Percentiles rank a stretch among this genome's conserved stretches.
These are phyloP conservation scores for Sclerotinia borealis DNA, from an alignment of 2,329 filamentous ascomycete genomes.

Conservation along the genomic window DNA sequence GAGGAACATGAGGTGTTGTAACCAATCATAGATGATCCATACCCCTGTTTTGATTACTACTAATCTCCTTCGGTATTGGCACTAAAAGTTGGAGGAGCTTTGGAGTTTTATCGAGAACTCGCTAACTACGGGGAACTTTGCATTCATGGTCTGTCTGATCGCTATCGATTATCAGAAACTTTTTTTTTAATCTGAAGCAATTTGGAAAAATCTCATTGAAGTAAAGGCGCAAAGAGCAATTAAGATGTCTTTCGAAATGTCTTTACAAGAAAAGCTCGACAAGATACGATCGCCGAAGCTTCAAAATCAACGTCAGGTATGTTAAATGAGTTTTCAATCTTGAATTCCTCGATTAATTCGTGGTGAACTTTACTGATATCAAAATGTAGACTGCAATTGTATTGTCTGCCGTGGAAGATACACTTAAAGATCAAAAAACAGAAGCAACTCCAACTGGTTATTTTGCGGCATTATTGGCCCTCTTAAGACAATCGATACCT, in stretches of 20 bases:
- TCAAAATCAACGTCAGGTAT: conserved; percentile 87
- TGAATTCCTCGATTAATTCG: conserved; percentile 14
- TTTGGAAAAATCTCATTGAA: conserved; percentile 14
- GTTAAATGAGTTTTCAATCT: conserved; percentile 18
- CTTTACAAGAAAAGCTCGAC: conserved; percentile 85
- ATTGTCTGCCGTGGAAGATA: conserved; percentile 86
- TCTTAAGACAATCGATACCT: conserved; percentile 72
- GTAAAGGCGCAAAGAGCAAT: conserved; percentile 27
- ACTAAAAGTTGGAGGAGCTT: background rate
- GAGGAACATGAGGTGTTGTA: background rate
- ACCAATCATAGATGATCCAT: background rate
- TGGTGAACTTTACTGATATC: conserved; percentile 12
- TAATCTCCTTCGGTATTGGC: background rate
- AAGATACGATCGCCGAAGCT: conserved; percentile 97
- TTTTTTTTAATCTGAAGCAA: conserved; percentile 14
- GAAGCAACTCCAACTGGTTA: conserved; percentile 83
- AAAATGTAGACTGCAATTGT: conserved; percentile 67
- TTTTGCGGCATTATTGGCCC: conserved; percentile 87
- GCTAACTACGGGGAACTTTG: conserved; percentile 13
- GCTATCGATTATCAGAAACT: conserved; percentile 18
- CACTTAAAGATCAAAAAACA: conserved; percentile 80
- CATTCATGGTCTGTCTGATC: conserved; percentile 14
- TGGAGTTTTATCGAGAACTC: background rate
- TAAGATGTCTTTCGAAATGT: conserved; percentile 38
- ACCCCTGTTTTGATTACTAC: background rate